Evolutionary conservation across 78 protist species (phyloP).

Genomic region (Planoprotostelium fungivorum): DNA sequence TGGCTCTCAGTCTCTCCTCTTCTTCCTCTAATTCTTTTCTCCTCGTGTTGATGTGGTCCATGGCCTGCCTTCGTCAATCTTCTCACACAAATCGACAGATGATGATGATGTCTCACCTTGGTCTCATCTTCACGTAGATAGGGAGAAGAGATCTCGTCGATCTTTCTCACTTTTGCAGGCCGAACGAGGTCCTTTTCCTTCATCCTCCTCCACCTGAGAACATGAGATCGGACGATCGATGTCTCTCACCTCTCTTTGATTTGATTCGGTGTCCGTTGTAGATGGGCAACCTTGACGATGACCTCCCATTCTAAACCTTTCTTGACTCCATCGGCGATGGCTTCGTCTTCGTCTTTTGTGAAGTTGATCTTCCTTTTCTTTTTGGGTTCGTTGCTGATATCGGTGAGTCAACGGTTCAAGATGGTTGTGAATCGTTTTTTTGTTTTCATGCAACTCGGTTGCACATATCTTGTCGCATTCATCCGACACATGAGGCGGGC

Average conservation of each 20-base stretch:
- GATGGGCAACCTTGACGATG: background rate
- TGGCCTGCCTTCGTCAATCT: no score
- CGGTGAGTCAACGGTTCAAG: no score
- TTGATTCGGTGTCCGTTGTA: background rate
- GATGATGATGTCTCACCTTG: background rate
- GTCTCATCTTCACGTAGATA: no score
- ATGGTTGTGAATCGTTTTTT: no score
- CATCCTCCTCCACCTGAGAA: background rate
- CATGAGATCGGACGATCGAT: no score
- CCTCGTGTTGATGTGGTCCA: no score
- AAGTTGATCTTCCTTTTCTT: background rate
- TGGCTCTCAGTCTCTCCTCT: no score
- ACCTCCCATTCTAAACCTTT: background rate
- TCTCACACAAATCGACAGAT: background rate
- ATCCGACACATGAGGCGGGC: no score
- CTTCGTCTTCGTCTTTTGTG: background rate
- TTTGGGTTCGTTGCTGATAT: background rate
- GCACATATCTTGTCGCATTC: no score
- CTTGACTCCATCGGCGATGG: background rate
- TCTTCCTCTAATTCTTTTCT: no score
- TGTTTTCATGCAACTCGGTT: no score
- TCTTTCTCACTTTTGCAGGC: background rate
- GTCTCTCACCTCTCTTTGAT: background rate
- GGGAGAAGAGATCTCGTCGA: no score
- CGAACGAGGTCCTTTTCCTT: background rate